phyloP scores from a whole-genome alignment of 2,329 filamentous ascomycete genomes.

The Rachicladosporium sp. region DNA sequence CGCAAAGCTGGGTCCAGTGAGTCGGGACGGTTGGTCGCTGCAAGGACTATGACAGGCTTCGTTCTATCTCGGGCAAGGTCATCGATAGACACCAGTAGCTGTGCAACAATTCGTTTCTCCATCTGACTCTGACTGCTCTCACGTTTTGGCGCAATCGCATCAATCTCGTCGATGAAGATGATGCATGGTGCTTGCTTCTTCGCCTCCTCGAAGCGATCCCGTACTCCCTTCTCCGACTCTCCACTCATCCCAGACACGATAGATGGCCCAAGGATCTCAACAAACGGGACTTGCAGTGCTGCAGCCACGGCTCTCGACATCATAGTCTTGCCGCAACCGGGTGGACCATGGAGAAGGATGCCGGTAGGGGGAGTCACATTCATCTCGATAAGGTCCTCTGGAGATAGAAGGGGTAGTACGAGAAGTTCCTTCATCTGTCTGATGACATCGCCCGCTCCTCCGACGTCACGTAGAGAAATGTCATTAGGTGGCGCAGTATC shows the following conservation, averaged over 20 bases:
- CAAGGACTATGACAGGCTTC: constrained; percentile 76
- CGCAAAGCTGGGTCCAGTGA: constrained; percentile 69
- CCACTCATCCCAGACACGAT: constrained; percentile 80
- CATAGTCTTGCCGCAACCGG: constrained; percentile 78
- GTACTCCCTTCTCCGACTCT: constrained; percentile 75
- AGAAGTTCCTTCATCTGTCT: constrained; percentile 57
- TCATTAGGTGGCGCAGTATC: constrained; percentile 49
- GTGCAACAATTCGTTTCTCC: constrained; percentile 74
- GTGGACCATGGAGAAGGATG: constrained; percentile 69
- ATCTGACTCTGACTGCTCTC: constrained; percentile 77
- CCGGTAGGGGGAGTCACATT: constrained; percentile 60
- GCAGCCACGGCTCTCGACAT: constrained; percentile 70
- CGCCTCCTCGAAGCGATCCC: constrained; percentile 79
- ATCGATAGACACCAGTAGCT: constrained; percentile 79
- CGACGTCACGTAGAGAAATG: constrained; percentile 58
- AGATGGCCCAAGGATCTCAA: constrained; percentile 69
- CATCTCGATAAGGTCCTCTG: constrained; percentile 52
- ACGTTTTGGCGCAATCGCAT: constrained; percentile 77
- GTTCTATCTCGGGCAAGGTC: constrained; percentile 52
- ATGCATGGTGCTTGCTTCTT: constrained; percentile 76
- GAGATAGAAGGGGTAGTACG: constrained; percentile 58
- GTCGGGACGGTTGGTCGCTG: constrained; percentile 80
- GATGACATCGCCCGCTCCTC: constrained; percentile 63
- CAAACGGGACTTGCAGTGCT: constrained; percentile 62
- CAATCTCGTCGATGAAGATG: constrained; percentile 84